Evolutionary conservation across 2,329 filamentous ascomycete genomes (phyloP).

Genomic region (Fusarium sp.): DNA sequence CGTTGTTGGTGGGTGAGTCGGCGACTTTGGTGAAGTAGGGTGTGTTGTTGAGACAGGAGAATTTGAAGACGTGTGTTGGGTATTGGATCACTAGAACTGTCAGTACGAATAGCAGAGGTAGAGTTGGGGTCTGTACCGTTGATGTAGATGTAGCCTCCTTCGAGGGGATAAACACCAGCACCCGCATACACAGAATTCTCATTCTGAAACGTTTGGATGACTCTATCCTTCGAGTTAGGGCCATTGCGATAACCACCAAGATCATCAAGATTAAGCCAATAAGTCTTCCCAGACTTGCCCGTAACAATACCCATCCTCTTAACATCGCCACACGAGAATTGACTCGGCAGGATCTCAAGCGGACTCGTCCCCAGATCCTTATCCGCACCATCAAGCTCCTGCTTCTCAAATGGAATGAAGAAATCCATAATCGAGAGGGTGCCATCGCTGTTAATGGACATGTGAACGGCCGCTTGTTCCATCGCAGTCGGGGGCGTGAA

Average conservation of each 20-base stretch:
- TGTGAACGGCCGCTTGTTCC: slow-evolving; percentile 56
- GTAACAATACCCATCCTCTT: slow-evolving; percentile 58
- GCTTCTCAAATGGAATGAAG: slow-evolving; percentile 63
- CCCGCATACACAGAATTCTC: slow-evolving; percentile 57
- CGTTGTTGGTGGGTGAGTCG: slow-evolving; percentile 57
- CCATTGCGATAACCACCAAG: slow-evolving; percentile 52
- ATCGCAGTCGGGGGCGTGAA: slow-evolving; percentile 51
- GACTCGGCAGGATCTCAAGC: slow-evolving; percentile 51
- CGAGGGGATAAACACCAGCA: slow-evolving; percentile 56
- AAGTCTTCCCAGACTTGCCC: slow-evolving; percentile 60
- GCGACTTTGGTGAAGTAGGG: slow-evolving; percentile 63
- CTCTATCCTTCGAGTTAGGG: slow-evolving; percentile 48
- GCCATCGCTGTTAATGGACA: slow-evolving; percentile 51
- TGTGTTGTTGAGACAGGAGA: slow-evolving; percentile 59
- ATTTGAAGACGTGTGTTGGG: slow-evolving; percentile 65
- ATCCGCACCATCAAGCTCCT: slow-evolving; percentile 58
- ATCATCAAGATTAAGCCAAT: slow-evolving; percentile 53
- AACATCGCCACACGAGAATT: slow-evolving; percentile 54
- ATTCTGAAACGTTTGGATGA: slow-evolving; percentile 55
- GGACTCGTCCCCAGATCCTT: slow-evolving; percentile 59
- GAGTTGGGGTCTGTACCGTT: slow-evolving; percentile 37
- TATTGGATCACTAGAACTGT: slow-evolving; percentile 57
- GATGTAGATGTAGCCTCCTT: slow-evolving; percentile 59
- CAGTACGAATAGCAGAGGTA: accelerated
- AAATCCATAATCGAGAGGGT: slow-evolving; percentile 58